Base-by-base conservation (phyloP, 495 filamentous ascomycete genomes). In the Daldinia vernicosa region DNA sequence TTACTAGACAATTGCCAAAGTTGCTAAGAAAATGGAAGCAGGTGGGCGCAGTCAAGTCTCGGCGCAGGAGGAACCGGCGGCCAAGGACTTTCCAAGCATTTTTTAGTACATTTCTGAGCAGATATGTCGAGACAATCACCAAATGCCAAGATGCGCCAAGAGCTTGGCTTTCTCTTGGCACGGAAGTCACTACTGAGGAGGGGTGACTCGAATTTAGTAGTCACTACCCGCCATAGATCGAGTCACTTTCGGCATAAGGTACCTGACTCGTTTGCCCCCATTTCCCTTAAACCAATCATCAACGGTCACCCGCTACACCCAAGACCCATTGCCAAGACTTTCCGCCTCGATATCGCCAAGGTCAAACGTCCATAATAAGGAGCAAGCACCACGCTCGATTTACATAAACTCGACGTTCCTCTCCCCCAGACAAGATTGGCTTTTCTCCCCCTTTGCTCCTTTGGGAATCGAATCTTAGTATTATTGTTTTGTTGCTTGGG, bases 331-430 rank as follows among this genome's bases (percentile, higher is more conserved):
- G 80, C 80, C 81, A 83, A 82, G 80, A 73, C 75, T 80, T 80
- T 80, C 78, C 75, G 80, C 82, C 80, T 81, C 76, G 75, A 73
- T 78, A 81, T 76, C 71, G 80, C 79, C 77, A 81, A 79, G 80
- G 72, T 74, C 72, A 60, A 75, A 79, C 71, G 69, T 60, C 72
- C 78, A 78, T 78, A 81, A 81, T 81, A 82, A 83, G 81, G 79
- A 82, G 75, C 64, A 75, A 79, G 76, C 76, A 79, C 69, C 76
- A 76, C 77, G 74, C 79, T 75, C 78, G 74, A 79, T 77, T 80
- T 78, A 76, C 75, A 77, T 78, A 79, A 77, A 78, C 79, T 75
- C 72, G 72, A 64, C 71, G 1, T 69, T 74, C 37, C 74, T 71
- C 67, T 75, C 76, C 53, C 28, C 66, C 72, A 61, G 54, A 60